Percentiles rank a stretch among this genome's conserved stretches.
Evolutionary conservation across 257 asterid species (phyloP).

Genomic region (Penstemon newberryi): DNA sequence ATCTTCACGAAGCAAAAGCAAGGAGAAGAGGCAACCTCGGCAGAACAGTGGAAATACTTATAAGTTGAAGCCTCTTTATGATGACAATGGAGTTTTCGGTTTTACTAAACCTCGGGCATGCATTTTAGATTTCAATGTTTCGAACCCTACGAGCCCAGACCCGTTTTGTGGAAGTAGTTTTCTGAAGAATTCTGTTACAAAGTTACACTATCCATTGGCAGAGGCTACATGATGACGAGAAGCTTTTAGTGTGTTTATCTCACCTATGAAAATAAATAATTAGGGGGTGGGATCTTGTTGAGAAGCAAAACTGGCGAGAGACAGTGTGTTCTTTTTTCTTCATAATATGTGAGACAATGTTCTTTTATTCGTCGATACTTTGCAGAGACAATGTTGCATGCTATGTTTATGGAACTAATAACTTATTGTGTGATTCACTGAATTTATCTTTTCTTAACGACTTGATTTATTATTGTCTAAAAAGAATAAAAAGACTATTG

Average conservation of each 20-base stretch:
- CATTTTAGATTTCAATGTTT: neutral
- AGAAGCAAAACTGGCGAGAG: too few species aligned
- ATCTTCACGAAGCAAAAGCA: slow-evolving; percentile 70
- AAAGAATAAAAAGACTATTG: too few species aligned
- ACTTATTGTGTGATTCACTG: too few species aligned
- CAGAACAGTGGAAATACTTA: slow-evolving; percentile 44
- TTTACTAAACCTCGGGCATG: neutral
- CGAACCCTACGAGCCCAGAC: neutral
- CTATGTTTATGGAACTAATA: too few species aligned
- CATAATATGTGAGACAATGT: too few species aligned
- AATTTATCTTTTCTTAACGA: too few species aligned
- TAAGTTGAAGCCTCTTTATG: slow-evolving; percentile 39
- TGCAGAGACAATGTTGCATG: too few species aligned
- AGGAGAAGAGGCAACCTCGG: slow-evolving; percentile 71
- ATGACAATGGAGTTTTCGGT: slow-evolving; percentile 5
- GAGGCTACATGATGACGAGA: neutral
- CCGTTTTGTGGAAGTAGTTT: slow-evolving; percentile 4
- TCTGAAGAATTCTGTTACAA: neutral
- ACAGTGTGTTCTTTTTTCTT: too few species aligned
- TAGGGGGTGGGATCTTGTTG: neutral
- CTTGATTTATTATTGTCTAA: too few species aligned
- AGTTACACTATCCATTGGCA: neutral
- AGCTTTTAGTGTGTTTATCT: neutral
- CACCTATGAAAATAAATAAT: slow-evolving; percentile 5
- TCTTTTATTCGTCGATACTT: too few species aligned